Conservation (phyloP, 2,329 filamentous ascomycete genomes). For the Verticillium nubilum region DNA sequence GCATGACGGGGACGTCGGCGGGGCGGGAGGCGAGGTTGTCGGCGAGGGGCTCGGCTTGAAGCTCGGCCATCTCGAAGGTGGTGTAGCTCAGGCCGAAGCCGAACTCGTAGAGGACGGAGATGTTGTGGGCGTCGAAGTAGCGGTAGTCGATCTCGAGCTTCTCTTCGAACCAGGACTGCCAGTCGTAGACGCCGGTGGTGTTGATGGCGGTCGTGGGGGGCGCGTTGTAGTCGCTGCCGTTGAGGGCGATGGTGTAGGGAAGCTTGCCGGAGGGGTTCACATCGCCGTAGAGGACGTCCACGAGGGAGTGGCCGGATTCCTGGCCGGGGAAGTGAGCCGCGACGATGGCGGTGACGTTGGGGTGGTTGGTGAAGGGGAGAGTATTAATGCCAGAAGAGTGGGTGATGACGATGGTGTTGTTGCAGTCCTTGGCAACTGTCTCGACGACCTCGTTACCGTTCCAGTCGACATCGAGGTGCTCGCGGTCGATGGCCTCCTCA, state of each 20-base stretch:
- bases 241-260: conserved; percentile 65
- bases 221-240: conserved; percentile 40
- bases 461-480: conserved; percentile 50
- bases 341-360: conserved; percentile 60
- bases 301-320: conserved; percentile 63
- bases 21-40: conserved; percentile 47
- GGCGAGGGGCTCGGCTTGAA: conserved; percentile 36
- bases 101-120: conserved; percentile 53
- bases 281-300: conserved; percentile 63
- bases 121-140: conserved; percentile 57
- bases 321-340: conserved; percentile 68
- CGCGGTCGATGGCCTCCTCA: conserved; percentile 57
- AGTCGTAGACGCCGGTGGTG: conserved; percentile 30
- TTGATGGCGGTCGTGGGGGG: conserved; percentile 35
- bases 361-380: conserved; percentile 52
- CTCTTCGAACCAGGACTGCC: conserved; percentile 28
- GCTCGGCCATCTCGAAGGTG: conserved; percentile 48
- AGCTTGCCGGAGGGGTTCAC: conserved; percentile 64
- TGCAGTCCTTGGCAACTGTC: conserved; percentile 10
- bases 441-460: conserved; percentile 47
- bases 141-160: conserved; percentile 52
- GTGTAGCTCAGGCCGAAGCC: conserved; percentile 66
- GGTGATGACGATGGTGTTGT: conserved; percentile 58
- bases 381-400: conserved; percentile 64
- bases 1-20: conserved; percentile 23